Conservation (phyloP, 73 alveolate species). For the Tetrahymena malaccensis region DNA sequence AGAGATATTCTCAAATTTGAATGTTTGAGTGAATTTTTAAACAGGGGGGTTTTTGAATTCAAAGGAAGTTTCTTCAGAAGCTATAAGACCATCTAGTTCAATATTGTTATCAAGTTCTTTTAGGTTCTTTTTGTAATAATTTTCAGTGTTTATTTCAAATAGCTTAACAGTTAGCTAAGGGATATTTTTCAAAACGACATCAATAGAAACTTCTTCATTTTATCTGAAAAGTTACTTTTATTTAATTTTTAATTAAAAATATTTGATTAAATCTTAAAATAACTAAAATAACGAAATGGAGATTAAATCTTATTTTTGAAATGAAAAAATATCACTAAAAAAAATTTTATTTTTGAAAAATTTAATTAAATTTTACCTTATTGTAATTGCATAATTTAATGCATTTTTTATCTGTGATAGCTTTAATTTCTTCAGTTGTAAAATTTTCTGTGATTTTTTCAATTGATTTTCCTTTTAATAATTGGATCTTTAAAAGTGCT, state of each 20-base stretch:
- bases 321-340: too few relatives aligned
- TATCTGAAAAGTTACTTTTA: not conserved
- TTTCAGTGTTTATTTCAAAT: constrained; percentile 15
- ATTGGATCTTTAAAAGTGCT: not conserved
- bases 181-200: not conserved
- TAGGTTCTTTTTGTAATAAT: not conserved
- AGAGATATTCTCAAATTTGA: constrained; percentile 3
- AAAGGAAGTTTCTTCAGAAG: constrained; percentile 9
- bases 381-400: not conserved
- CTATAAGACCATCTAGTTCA: constrained; percentile 12
- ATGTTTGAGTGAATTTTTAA: constrained; percentile 1
- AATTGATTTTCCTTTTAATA: not conserved
- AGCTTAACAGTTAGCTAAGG: constrained; percentile 1
- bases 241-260: too few relatives aligned
- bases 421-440: not conserved
- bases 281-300: too few relatives aligned
- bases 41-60: constrained; percentile 7
- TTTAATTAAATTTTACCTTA: not conserved
- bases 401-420: not conserved
- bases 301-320: too few relatives aligned
- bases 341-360: too few relatives aligned
- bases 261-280: too few relatives aligned
- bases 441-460: not conserved
- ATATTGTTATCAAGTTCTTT: not conserved
- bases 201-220: not conserved